Base-by-base conservation (phyloP, 768 basidiomycete genomes). In the Antrodiella citrinella region DNA sequence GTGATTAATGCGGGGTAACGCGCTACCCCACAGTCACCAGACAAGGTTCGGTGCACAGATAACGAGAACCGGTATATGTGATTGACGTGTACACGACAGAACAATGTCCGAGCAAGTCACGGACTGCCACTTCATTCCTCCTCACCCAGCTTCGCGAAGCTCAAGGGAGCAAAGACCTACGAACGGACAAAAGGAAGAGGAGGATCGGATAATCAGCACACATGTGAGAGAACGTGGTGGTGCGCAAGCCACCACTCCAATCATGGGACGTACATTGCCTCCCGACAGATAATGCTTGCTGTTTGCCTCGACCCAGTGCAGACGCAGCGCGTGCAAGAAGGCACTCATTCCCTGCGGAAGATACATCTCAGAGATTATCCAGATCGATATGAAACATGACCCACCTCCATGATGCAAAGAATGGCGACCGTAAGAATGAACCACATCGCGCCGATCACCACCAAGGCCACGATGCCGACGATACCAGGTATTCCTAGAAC, bases 261-360 rank as follows among this genome's bases (percentile, higher is more conserved):
- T 41, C 53, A 56, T 21, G 21, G 49, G 23, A 84, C 86, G 66
- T 71, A 91, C 90, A 73, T 92, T 81, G 66, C 91, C 92, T 52
- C 79, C 86, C 26, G 89, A 92, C 67, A 87, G 81, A 64, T 86
- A 95, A 63, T 93, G 91, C 74, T 96, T 95, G 71, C 92, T 93
- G 72, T 95, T 96, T 48, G 86, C 91, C 69, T 98, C 94, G 52
- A 97, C 95, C 92, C 95, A 98, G 68, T 97, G 95, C 58, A 97
- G 76, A 62, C 95, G 84, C 55, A 98, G 78, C 4, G 95, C 95
- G 67, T 98, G 95, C 66, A 97, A 68, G 73, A 98, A 97, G 30
- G 95, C 95, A 60, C 88, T 91, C 26, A 97, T 74, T 57, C 95
- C 93, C 89, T 93, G 49, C 49, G 57, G 20, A 12, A 19, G 20